Evolutionary conservation across 2,329 filamentous ascomycete genomes (phyloP).

Genomic region (Clathrospora elynae): DNA sequence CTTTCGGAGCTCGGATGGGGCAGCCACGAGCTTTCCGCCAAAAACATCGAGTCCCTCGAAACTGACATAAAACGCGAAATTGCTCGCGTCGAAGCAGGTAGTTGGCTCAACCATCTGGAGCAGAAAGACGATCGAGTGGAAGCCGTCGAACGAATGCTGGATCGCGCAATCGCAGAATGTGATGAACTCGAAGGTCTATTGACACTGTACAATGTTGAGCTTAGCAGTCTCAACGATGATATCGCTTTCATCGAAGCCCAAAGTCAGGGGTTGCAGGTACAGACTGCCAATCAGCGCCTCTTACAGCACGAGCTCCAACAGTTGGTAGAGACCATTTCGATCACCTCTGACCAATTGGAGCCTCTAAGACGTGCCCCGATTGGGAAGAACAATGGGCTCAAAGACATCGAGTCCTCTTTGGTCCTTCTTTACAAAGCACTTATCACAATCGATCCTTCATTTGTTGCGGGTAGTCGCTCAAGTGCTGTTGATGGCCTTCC

Average conservation of each 20-base stretch:
- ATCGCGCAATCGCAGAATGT: slow-evolving; percentile 89
- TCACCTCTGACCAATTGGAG: slow-evolving; percentile 75
- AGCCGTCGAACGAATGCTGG: slow-evolving; percentile 82
- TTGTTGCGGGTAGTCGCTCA: slow-evolving; percentile 59
- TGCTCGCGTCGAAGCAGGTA: slow-evolving; percentile 87
- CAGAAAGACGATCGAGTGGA: slow-evolving; percentile 90
- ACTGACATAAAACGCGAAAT: slow-evolving; percentile 84
- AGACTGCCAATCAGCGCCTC: slow-evolving; percentile 94
- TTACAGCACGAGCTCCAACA: slow-evolving; percentile 87
- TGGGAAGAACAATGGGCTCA: slow-evolving; percentile 70
- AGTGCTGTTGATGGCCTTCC: slow-evolving; percentile 52
- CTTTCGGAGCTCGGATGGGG: slow-evolving; percentile 90
- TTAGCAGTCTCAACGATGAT: slow-evolving; percentile 85
- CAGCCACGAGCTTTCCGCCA: slow-evolving; percentile 73
- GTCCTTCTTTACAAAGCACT: slow-evolving; percentile 89
- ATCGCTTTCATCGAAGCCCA: slow-evolving; percentile 98
- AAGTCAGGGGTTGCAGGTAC: slow-evolving; percentile 93
- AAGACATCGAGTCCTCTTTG: slow-evolving; percentile 76
- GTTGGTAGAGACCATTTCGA: slow-evolving; percentile 88
- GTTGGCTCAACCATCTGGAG: slow-evolving; percentile 81
- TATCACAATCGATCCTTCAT: slow-evolving; percentile 86
- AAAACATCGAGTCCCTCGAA: slow-evolving; percentile 80
- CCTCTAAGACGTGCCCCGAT: slow-evolving; percentile 75
- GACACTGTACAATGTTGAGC: slow-evolving; percentile 91
- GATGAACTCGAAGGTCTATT: slow-evolving; percentile 94